These are phyloP conservation scores for Gigaspora rosea DNA, from an alignment of 192 early-diverging fungal species.

Conservation along the genomic window DNA sequence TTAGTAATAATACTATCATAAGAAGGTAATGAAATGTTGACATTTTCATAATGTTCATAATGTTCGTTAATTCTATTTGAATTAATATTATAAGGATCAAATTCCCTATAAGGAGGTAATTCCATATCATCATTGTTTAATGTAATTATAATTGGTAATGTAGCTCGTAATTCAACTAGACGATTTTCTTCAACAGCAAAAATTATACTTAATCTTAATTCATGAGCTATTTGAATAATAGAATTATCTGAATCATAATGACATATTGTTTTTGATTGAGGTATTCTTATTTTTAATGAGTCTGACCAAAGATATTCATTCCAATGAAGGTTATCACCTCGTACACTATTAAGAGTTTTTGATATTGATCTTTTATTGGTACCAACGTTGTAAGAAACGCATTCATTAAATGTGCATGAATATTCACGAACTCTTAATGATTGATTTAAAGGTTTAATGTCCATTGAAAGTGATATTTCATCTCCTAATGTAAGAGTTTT, in stretches of 20 bases:
- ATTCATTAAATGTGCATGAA: conserved; percentile 58
- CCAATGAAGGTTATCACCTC: not conserved
- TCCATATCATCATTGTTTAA: conserved; percentile 8
- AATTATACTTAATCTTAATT: conserved; percentile 36
- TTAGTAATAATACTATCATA: too few species aligned
- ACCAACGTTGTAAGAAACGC: conserved; percentile 43
- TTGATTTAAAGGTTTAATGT: conserved; percentile 47
- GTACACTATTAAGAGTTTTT: conserved; percentile 5
- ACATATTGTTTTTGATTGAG: conserved; percentile 16
- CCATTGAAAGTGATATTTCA: conserved; percentile 47
- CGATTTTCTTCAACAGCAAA: conserved; percentile 29
- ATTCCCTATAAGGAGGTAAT: conserved; percentile 14
- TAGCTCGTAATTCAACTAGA: conserved; percentile 40
- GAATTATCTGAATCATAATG: conserved; percentile 40
- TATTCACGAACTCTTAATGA: conserved; percentile 46
- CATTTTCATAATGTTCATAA: too few species aligned
- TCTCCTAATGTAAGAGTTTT: conserved; percentile 56
- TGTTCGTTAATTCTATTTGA: too few species aligned
- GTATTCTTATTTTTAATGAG: conserved; percentile 21
- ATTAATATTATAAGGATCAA: not conserved
- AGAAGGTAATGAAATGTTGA: too few species aligned
- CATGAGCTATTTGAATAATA: conserved; percentile 35
- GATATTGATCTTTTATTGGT: conserved; percentile 13
- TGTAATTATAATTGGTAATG: conserved; percentile 38
- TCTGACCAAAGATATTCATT: conserved; percentile 24